phyloP scores from a whole-genome alignment of 495 filamentous ascomycete species.

The Pyrenula aspistea region DNA sequence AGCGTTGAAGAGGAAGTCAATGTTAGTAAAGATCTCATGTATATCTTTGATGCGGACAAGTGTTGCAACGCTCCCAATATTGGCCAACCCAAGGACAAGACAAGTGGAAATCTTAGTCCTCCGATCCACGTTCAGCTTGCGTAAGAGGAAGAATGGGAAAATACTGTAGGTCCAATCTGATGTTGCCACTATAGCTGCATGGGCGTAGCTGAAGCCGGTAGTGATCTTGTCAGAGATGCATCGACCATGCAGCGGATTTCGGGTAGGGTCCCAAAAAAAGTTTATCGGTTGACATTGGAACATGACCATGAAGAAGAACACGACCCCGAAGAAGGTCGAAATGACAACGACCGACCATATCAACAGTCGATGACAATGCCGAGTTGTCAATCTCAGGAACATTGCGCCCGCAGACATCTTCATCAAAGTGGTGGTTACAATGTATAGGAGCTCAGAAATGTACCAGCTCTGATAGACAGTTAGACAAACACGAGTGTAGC shows the following conservation, averaged over 20 bases:
- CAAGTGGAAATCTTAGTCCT: slow-evolving; percentile 14
- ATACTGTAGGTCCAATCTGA: slow-evolving; percentile 32
- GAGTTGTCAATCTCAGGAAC: not conserved
- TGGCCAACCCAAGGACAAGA: not conserved
- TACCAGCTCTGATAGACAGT: not conserved
- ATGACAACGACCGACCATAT: slow-evolving; percentile 19
- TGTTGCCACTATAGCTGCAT: slow-evolving; percentile 25
- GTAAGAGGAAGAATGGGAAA: slow-evolving; percentile 25
- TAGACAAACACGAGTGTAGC: no score
- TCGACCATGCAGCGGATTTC: slow-evolving; percentile 12
- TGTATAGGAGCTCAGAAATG: not conserved
- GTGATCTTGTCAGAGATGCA: slow-evolving; percentile 28
- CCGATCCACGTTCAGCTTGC: slow-evolving; percentile 23
- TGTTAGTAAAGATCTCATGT: slow-evolving; percentile 16
- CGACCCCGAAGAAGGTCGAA: slow-evolving; percentile 20
- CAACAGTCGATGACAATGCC: not conserved
- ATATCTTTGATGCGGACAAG: slow-evolving; percentile 30
- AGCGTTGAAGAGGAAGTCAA: slow-evolving; percentile 31
- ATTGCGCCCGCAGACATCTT: not conserved
- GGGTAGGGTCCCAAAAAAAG: slow-evolving; percentile 28
- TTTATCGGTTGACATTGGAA: slow-evolving; percentile 28
- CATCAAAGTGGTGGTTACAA: not conserved
- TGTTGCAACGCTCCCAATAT: slow-evolving; percentile 27
- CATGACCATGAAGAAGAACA: slow-evolving; percentile 30
- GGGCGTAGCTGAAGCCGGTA: slow-evolving; percentile 29